A percentile compares a stretch with the other conserved stretches of the same genome.
Evolutionary conservation across 2,329 filamentous ascomycete genomes (phyloP).

Genomic region (Hymenoscyphus linearis): DNA sequence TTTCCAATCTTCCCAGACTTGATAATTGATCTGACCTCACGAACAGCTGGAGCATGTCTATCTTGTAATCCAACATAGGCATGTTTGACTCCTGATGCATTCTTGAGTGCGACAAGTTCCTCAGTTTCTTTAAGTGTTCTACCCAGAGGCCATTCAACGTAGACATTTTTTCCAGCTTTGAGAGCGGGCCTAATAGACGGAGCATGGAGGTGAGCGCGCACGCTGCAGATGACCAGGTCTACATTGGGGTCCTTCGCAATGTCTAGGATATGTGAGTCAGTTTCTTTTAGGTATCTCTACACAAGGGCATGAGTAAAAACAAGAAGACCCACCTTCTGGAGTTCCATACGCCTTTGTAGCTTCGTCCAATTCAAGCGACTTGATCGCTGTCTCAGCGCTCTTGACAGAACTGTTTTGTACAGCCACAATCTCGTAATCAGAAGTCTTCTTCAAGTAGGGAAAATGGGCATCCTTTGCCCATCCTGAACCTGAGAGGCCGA

Average conservation of each 20-base stretch:
- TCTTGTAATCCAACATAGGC: slow-evolving; percentile 48
- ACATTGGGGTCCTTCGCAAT: slow-evolving; percentile 43
- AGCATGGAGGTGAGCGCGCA: slow-evolving; percentile 41
- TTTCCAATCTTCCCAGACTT: slow-evolving; percentile 43
- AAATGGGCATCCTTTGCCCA: slow-evolving; percentile 37
- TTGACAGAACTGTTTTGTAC: slow-evolving; percentile 43
- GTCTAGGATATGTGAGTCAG: slow-evolving; percentile 17
- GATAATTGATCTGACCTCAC: slow-evolving; percentile 42
- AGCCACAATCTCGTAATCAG: slow-evolving; percentile 42
- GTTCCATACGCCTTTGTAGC: slow-evolving; percentile 40
- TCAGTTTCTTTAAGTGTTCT: slow-evolving; percentile 38
- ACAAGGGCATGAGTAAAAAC: background rate
- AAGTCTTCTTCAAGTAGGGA: slow-evolving; percentile 22
- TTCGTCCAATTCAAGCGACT: slow-evolving; percentile 34
- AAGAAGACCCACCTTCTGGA: slow-evolving; percentile 27
- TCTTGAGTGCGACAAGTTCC: slow-evolving; percentile 39
- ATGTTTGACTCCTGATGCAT: slow-evolving; percentile 33
- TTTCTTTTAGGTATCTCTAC: background rate
- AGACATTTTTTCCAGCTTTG: slow-evolving; percentile 42
- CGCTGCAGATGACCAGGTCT: slow-evolving; percentile 43
- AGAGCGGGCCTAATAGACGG: slow-evolving; percentile 38
- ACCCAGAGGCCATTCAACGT: slow-evolving; percentile 46
- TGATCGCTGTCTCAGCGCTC: slow-evolving; percentile 39
- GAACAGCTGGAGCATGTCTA: slow-evolving; percentile 39
- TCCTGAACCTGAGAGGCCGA: slow-evolving; percentile 19